phyloP scores from a whole-genome alignment of 768 basidiomycete genomes.

The Cystobasidium onofrii region DNA sequence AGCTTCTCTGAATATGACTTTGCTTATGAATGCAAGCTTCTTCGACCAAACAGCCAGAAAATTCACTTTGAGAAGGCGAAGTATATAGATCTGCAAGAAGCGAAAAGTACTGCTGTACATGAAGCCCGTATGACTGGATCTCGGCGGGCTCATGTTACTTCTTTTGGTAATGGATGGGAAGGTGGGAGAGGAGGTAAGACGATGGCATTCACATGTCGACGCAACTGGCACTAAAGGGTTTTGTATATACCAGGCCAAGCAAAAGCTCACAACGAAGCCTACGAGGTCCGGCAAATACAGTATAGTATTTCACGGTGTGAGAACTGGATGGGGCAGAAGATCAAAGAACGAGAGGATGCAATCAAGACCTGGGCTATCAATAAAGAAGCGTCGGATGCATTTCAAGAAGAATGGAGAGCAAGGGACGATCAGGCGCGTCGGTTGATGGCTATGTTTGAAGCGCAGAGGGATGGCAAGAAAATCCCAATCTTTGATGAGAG shows the following conservation, averaged over 20 bases:
- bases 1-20: no score
- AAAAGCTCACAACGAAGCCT: background rate
- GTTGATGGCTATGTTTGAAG: background rate
- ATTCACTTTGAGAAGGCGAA: background rate
- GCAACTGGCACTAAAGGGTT: no score
- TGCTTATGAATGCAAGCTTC: no score
- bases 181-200: background rate
- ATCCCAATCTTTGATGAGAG: background rate
- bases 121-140: background rate
- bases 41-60: no score
- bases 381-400: background rate
- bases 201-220: no score
- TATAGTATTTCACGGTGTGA: background rate
- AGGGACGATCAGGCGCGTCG: background rate
- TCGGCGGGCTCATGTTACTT: background rate
- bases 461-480: background rate
- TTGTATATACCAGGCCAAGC: background rate
- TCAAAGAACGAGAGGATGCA: background rate
- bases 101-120: background rate
- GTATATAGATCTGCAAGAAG: background rate
- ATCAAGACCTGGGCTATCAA: background rate
- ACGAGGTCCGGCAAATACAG: background rate
- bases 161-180: slow-evolving; percentile 4
- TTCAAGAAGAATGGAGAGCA: background rate
- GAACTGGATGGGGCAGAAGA: background rate